phyloP scores from a whole-genome alignment of 2,329 filamentous ascomycete species.

The Monosporascus sp. region DNA sequence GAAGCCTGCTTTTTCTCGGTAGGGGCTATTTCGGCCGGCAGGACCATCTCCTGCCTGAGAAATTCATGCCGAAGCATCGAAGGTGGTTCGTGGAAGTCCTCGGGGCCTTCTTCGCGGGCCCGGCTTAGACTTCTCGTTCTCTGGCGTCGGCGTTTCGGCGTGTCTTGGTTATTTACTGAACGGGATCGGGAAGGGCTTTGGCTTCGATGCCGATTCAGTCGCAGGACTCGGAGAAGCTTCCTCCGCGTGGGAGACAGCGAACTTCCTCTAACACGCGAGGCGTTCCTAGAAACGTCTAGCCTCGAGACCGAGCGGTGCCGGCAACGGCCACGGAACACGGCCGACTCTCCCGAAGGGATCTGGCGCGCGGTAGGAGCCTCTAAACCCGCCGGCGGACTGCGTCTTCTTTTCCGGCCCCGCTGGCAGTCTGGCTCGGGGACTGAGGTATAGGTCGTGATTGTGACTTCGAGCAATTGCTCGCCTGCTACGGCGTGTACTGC shows the following conservation, averaged over 20 bases:
- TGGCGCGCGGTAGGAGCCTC: slow-evolving; percentile 12
- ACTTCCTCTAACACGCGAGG: slow-evolving; percentile 20
- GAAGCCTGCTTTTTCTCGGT: slow-evolving; percentile 9
- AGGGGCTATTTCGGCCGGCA: slow-evolving; percentile 7
- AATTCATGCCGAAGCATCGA: neutral
- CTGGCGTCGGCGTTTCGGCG: slow-evolving; percentile 28
- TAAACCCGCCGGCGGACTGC: slow-evolving; percentile 24
- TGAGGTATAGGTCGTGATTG: slow-evolving; percentile 14
- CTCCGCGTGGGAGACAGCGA: slow-evolving; percentile 36
- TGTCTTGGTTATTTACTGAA: slow-evolving; percentile 17
- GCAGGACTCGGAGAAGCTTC: slow-evolving; percentile 35
- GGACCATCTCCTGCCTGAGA: slow-evolving; percentile 17
- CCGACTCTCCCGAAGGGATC: slow-evolving; percentile 31
- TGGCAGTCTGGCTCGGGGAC: slow-evolving; percentile 29
- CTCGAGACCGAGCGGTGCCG: slow-evolving; percentile 33
- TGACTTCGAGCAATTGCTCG: slow-evolving; percentile 20
- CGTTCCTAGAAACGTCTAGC: slow-evolving; percentile 20
- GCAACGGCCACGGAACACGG: slow-evolving; percentile 36
- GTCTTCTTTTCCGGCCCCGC: slow-evolving; percentile 31
- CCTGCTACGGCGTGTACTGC: slow-evolving; percentile 12
- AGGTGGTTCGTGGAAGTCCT: slow-evolving; percentile 5
- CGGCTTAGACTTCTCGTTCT: slow-evolving; percentile 34
- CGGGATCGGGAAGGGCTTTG: slow-evolving; percentile 36
- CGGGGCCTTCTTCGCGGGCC: slow-evolving; percentile 13
- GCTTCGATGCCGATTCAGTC: slow-evolving; percentile 37